Conservation (phyloP, 148 eudicot genomes). For the Rhododendron griersonianum region DNA sequence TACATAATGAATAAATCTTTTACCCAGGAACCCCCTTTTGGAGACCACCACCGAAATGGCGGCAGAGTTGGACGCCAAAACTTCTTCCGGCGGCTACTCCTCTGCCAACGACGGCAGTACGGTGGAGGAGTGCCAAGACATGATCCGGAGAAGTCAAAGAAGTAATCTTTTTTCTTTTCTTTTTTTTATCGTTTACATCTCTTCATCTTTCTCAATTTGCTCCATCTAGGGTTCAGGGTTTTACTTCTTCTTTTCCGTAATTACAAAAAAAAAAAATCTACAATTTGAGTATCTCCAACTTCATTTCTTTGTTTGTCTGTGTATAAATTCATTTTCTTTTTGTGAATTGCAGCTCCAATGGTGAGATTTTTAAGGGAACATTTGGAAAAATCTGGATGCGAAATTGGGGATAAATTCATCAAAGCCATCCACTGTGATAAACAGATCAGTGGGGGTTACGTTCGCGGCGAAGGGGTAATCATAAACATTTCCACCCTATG, state of each 20-base stretch:
- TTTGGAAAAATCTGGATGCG: slow-evolving; percentile 73
- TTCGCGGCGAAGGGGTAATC: slow-evolving; percentile 62
- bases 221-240: slow-evolving; percentile 8
- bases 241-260: neutral
- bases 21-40: neutral
- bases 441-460: slow-evolving; percentile 50
- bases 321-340: neutral
- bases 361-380: slow-evolving; percentile 76
- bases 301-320: neutral
- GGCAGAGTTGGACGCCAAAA: slow-evolving; percentile 1
- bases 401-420: slow-evolving; percentile 54
- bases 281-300: neutral
- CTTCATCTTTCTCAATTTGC: neutral
- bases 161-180: slow-evolving; percentile 14
- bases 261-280: neutral
- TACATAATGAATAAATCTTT: too few species aligned
- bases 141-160: slow-evolving; percentile 45
- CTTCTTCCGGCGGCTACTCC: slow-evolving; percentile 7
- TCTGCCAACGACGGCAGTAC: slow-evolving; percentile 22
- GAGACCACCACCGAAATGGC: slow-evolving; percentile 1
- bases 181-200: neutral
- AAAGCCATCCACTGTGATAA: slow-evolving; percentile 54
- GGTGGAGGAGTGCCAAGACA: slow-evolving; percentile 43
- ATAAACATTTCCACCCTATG: neutral
- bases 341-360: slow-evolving; percentile 48